These are phyloP conservation scores for Amanita pallidorosea DNA, from an alignment of 768 basidiomycete genomes.

Conservation along the genomic window DNA sequence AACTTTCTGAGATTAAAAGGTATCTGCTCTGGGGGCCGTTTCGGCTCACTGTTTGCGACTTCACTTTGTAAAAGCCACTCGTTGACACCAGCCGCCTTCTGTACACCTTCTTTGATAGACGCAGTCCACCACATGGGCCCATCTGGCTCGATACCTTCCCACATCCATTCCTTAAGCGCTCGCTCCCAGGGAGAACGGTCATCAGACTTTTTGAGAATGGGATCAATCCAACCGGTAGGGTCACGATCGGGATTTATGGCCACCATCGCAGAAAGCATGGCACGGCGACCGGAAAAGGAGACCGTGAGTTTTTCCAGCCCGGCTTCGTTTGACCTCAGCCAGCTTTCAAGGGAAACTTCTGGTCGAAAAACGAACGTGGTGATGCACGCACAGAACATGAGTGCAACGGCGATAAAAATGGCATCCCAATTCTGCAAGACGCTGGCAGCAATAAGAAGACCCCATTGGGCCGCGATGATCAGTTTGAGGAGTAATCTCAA, in stretches of 20 bases:
- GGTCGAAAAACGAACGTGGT: neutral
- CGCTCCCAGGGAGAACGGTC: neutral
- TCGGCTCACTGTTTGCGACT: no score
- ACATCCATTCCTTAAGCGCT: neutral
- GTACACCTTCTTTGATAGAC: no score
- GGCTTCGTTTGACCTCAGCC: neutral
- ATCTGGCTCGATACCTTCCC: neutral
- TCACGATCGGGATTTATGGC: neutral
- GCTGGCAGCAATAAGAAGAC: neutral
- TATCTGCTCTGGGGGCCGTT: no score
- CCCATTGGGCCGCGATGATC: neutral
- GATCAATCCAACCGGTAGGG: neutral
- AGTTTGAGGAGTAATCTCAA: no score
- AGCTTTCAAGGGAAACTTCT: neutral
- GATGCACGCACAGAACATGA: neutral
- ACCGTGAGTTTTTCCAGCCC: neutral
- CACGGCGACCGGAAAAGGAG: neutral
- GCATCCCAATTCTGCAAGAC: neutral
- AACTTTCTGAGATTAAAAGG: no score
- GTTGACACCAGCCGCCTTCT: no score
- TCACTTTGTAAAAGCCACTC: no score
- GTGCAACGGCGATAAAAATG: neutral
- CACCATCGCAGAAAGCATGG: neutral
- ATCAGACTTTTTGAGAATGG: neutral
- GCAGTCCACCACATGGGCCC: no score